phyloP scores from a whole-genome alignment of 2,329 filamentous ascomycete species.

The Fusarium sp. region DNA sequence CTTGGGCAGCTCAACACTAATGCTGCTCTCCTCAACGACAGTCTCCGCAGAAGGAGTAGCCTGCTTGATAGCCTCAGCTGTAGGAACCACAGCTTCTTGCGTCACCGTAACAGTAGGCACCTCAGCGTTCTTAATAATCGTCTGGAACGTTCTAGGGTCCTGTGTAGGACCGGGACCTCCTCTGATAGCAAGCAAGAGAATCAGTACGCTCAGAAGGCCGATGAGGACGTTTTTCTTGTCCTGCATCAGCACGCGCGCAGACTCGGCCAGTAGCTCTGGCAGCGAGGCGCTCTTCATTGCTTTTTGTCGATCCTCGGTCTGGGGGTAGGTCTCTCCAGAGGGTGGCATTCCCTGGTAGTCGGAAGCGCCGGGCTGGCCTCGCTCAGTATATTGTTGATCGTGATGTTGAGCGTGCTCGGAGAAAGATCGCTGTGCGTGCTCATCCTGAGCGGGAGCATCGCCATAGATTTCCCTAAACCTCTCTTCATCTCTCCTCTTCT shows the following conservation, averaged over 20 bases:
- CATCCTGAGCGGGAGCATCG: conserved; percentile 16
- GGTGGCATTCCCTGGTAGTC: conserved; percentile 20
- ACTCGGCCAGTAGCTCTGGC: conserved; percentile 62
- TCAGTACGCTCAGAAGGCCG: conserved; percentile 60
- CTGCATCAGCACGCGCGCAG: conserved; percentile 60
- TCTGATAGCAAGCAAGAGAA: conserved; percentile 59
- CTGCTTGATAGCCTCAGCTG: conserved; percentile 7
- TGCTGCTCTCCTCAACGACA: conserved; percentile 35
- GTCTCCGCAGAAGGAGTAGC: conserved; percentile 17
- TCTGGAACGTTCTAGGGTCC: conserved; percentile 44
- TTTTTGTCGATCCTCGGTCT: conserved; percentile 43
- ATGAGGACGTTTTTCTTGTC: conserved; percentile 69
- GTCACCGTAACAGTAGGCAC: conserved; percentile 42
- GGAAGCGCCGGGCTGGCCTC: conserved; percentile 37
- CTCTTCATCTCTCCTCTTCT: conserved; percentile 57
- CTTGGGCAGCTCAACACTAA: conserved; percentile 36
- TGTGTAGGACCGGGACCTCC: conserved; percentile 35
- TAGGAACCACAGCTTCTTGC: conserved; percentile 24
- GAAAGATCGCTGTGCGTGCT: conserved; percentile 14
- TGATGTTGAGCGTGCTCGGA: conserved; percentile 15
- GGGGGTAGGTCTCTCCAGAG: conserved; percentile 42
- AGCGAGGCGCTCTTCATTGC: conserved; percentile 57
- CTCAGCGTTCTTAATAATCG: conserved; percentile 39
- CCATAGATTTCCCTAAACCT: conserved; percentile 62
- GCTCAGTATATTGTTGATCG: conserved; percentile 44